A percentile compares a stretch with the other conserved stretches of the same genome.
Evolutionary conservation across 495 filamentous ascomycete species (phyloP).

Genomic region (Penicillium tannophilum): DNA sequence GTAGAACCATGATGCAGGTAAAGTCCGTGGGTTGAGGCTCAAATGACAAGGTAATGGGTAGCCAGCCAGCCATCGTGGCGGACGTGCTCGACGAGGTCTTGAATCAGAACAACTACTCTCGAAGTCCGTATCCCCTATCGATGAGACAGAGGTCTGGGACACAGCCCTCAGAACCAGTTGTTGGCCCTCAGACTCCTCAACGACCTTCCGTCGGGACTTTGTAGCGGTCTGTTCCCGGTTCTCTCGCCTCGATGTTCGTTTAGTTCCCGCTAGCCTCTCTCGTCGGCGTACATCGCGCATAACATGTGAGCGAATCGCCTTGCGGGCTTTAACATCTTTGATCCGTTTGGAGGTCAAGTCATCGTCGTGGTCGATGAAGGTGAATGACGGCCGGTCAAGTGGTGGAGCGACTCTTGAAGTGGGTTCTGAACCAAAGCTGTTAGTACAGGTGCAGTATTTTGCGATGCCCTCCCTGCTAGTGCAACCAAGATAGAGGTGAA

Average conservation of each 20-base stretch:
- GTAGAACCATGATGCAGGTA: constrained; percentile 32
- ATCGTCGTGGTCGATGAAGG: constrained; percentile 44
- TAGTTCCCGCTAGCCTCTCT: constrained; percentile 37
- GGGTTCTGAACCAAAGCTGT: constrained; percentile 14
- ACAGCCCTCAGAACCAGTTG: constrained; percentile 21
- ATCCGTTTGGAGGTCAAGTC: constrained; percentile 41
- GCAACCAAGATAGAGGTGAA: background rate
- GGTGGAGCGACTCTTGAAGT: constrained; percentile 17
- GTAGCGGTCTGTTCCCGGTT: constrained; percentile 14
- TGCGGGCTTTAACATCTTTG: constrained; percentile 40
- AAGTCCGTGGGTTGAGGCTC: constrained; percentile 19
- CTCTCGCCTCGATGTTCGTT: constrained; percentile 35
- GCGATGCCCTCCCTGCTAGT: background rate
- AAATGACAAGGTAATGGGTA: constrained; percentile 16
- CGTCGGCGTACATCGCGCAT: constrained; percentile 45
- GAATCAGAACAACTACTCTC: constrained; percentile 4
- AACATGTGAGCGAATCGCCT: constrained; percentile 42
- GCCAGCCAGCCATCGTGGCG: constrained; percentile 22
- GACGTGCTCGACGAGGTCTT: constrained; percentile 18
- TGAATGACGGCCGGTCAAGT: constrained; percentile 36
- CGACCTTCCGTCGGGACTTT: constrained; percentile 2
- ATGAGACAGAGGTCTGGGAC: constrained; percentile 20
- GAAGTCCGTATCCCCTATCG: background rate
- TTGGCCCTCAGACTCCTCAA: constrained; percentile 13
- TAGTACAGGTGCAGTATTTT: background rate